Evolutionary conservation across 352 stramenopile species (phyloP).

Genomic region (Globisporangium cylindrosporum): DNA sequence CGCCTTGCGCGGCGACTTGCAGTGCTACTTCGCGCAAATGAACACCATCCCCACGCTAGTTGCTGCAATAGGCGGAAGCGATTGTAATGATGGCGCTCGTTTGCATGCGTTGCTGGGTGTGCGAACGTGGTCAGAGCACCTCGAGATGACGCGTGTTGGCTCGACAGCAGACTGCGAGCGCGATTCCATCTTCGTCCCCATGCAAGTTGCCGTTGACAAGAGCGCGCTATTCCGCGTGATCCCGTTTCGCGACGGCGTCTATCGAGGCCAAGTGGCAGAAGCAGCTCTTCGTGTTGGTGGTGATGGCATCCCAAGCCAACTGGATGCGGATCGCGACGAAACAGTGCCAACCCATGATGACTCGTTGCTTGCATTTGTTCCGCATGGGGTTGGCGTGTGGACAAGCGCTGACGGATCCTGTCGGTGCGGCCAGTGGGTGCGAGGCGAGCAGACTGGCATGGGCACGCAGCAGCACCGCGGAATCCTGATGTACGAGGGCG

Average conservation of each 20-base stretch:
- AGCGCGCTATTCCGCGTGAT: constrained; percentile 1
- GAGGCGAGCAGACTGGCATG: constrained; percentile 32
- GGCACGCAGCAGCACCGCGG: constrained; percentile 34
- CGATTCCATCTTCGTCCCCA: background rate
- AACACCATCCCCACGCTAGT: background rate
- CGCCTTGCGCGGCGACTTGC: background rate
- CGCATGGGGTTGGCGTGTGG: constrained; percentile 45
- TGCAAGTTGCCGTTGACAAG: background rate
- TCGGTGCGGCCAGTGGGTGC: constrained; percentile 35
- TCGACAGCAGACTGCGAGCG: background rate
- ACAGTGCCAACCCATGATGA: background rate
- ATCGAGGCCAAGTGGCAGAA: constrained; percentile 11
- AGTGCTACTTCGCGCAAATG: background rate
- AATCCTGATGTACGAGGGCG: constrained; percentile 43
- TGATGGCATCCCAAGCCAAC: background rate
- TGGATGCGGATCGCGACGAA: background rate
- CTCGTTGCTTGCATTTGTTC: background rate
- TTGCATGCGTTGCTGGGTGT: background rate
- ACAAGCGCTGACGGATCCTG: constrained; percentile 26
- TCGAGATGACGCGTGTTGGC: background rate
- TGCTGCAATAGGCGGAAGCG: background rate
- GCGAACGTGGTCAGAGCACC: constrained; percentile 1
- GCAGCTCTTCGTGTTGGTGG: background rate
- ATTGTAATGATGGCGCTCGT: background rate
- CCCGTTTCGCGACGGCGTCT: constrained; percentile 8